Base-by-base conservation (phyloP, 2,329 filamentous ascomycete species). In the Penicillium oxalicum region DNA sequence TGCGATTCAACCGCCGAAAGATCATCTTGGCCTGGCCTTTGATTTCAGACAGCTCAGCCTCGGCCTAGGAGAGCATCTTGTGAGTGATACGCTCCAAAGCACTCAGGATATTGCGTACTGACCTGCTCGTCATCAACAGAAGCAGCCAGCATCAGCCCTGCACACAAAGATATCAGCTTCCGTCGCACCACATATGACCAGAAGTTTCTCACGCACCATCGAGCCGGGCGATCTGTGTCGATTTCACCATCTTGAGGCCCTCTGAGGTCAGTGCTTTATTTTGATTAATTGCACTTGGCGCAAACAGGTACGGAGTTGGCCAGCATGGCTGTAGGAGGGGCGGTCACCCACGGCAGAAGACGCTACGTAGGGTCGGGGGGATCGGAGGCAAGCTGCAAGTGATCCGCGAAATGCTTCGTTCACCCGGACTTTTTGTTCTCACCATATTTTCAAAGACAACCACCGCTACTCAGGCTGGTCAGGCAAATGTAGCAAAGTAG, bases 101-200 rank as follows among this genome's bases (percentile, higher is more conserved):
- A 45, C 40, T 34, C 18, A n/a, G 32, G 13, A 8, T 1, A 6
- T 24, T n/a, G 11, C 32, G 41, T 40, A 59, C 71, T 51, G 64
- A 86, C 83, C 74, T 87, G 82, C 64, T 89, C 87, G 68, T 96
- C 90, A 71, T 97, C 93, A 62, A 95, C 88, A 2, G 91, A 95
- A 51, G 91, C 91, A 66, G 90, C 91, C 59, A 98, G 82, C 79
- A 95, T 91, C 58, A 97, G 82, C 79, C 91, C 91, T 95, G 50
- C 48, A 57, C 47, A 41, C 33, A 43, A 43, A 37, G 34, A 53
- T 54, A 54, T 68, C 53, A 67, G 64, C 56, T 49, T 50, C 28
- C 36, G 28, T 9, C 27, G 25, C 5, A 26, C 24, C 9, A 41
- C 5, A 9, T 32, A 12, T 42, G 43, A 9, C 26, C 44, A 32